Conservation (phyloP, 768 basidiomycete species). For the Xerocomus spinulosus region DNA sequence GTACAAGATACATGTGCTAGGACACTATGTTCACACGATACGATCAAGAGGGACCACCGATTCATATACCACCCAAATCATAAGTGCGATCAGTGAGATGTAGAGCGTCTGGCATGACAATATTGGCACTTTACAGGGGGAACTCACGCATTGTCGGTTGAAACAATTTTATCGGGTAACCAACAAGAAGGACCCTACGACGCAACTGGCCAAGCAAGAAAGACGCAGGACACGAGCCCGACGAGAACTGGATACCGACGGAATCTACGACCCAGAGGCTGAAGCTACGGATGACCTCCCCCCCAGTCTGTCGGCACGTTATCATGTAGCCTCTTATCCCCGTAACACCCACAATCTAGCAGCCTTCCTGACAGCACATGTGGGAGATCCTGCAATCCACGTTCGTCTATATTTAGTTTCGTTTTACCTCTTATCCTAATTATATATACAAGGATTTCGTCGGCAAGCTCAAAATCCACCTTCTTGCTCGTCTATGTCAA, state of each 20-base stretch:
- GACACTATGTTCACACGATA: slow-evolving; percentile 31
- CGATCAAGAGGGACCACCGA: slow-evolving; percentile 32
- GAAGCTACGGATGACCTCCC: too few species aligned
- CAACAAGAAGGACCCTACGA: slow-evolving; percentile 14
- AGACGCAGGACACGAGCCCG: background rate
- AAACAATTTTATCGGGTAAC: slow-evolving; percentile 28
- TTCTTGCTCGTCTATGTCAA: background rate
- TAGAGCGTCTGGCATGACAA: too few species aligned
- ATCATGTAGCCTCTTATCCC: too few species aligned
- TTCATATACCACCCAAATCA: slow-evolving; percentile 19
- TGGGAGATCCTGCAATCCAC: too few species aligned
- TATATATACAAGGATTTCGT: background rate
- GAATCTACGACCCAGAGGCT: too few species aligned
- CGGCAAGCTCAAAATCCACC: background rate
- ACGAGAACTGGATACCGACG: background rate
- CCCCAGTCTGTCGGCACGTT: too few species aligned
- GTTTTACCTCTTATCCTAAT: too few species aligned
- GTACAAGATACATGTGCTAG: slow-evolving; percentile 35
- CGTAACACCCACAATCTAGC: too few species aligned
- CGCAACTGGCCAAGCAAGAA: slow-evolving; percentile 13
- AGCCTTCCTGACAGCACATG: too few species aligned
- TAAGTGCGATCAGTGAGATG: too few species aligned
- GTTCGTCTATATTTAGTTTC: too few species aligned
- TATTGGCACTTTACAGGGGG: too few species aligned
- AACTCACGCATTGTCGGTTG: slow-evolving; percentile 29